Conservation (phyloP, 2,329 filamentous ascomycete species). For the Coleophoma crateriformis region DNA sequence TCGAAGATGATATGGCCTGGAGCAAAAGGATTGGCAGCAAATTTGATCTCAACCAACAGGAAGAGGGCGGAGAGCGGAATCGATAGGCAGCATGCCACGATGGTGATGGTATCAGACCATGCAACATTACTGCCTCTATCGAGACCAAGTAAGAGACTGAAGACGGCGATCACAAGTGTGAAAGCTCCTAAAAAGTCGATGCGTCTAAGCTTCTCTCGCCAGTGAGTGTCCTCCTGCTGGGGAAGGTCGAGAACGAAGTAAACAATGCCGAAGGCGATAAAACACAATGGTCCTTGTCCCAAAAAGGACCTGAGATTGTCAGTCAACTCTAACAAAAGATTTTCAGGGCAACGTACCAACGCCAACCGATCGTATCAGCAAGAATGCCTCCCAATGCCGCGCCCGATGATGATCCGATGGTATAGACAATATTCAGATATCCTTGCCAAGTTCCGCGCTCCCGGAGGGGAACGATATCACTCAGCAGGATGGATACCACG, state of each 20-base stretch:
- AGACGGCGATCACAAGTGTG: constrained; percentile 59
- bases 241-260: constrained; percentile 58
- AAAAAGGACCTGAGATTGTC: constrained; percentile 55
- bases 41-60: constrained; percentile 59
- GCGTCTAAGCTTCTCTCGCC: constrained; percentile 58
- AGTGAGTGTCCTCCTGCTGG: constrained; percentile 49
- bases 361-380: constrained; percentile 70
- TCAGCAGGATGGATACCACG: constrained; percentile 63
- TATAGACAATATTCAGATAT: constrained; percentile 65
- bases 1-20: constrained; percentile 70
- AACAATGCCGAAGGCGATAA: constrained; percentile 60
- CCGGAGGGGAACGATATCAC: constrained; percentile 64
- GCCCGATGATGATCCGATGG: constrained; percentile 60
- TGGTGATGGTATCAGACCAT: constrained; percentile 55
- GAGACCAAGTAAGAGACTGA: constrained; percentile 61
- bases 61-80: constrained; percentile 60
- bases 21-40: constrained; percentile 68
- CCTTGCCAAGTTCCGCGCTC: constrained; percentile 72
- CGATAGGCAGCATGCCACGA: constrained; percentile 50
- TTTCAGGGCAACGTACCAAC: constrained; percentile 46
- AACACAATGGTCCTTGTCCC: constrained; percentile 62
- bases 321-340: constrained; percentile 4
- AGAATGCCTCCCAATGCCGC: constrained; percentile 66
- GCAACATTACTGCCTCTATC: constrained; percentile 69
- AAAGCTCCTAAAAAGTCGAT: constrained; percentile 71